Percentiles rank a stretch among this genome's conserved stretches.
Conservation (phyloP, 257 asterid genomes). For the Jaltomata sinuosa region DNA sequence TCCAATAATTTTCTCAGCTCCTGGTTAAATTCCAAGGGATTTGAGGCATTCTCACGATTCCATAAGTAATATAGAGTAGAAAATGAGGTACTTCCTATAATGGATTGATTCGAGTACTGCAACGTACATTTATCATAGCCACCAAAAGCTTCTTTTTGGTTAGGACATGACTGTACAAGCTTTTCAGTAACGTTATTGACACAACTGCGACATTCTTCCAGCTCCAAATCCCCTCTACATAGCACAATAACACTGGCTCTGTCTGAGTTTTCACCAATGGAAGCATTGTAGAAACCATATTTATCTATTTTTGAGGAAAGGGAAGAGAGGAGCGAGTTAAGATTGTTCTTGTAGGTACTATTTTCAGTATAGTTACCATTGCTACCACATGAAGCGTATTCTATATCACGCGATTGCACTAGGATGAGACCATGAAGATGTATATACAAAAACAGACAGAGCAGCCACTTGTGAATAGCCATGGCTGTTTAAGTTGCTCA, state of each 20-base stretch:
- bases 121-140: background rate
- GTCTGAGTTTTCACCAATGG: background rate
- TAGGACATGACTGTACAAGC: too few species aligned
- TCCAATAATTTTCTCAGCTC: background rate
- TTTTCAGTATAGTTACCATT: background rate
- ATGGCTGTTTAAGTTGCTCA: too few species aligned
- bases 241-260: background rate
- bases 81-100: background rate
- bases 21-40: background rate
- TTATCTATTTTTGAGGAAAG: background rate
- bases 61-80: background rate
- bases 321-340: background rate
- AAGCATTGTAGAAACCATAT: background rate
- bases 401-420: background rate
- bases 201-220: background rate
- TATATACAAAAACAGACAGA: too few species aligned
- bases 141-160: background rate
- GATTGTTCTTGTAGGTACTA: background rate
- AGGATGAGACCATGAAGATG: too few species aligned
- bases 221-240: slow-evolving; percentile 5
- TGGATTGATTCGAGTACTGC: background rate
- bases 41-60: background rate
- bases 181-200: background rate
- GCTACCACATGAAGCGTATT: background rate
- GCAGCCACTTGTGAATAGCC: too few species aligned